Evolutionary conservation across 208 protist genomes (phyloP).

Genomic region (Vickermania ingenoplastis): DNA sequence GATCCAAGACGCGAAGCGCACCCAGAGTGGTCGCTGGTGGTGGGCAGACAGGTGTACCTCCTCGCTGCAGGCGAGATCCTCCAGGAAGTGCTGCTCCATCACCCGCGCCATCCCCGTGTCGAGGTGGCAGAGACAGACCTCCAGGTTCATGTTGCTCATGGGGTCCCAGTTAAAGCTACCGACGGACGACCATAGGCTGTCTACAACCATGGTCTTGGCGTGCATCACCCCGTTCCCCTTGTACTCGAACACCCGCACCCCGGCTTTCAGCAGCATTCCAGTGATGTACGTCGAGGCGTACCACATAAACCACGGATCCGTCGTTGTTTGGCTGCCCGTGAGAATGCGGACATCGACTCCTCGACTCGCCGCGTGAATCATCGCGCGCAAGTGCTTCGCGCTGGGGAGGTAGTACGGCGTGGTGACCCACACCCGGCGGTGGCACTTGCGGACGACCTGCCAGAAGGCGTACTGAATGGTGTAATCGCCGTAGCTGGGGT

Average conservation of each 20-base stretch:
- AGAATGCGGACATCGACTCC: conserved; percentile 89
- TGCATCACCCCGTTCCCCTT: conserved; percentile 83
- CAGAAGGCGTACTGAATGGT: conserved; percentile 86
- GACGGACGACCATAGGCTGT: conserved; percentile 85
- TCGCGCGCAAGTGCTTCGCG: conserved; percentile 58
- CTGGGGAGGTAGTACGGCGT: conserved; percentile 90
- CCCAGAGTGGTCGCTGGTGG: conserved; percentile 45
- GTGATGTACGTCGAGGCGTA: conserved; percentile 84
- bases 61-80: conserved; percentile 46
- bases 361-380: conserved; percentile 62
- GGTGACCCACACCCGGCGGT: conserved; percentile 81
- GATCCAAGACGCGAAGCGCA: conserved; percentile 68
- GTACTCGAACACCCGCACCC: conserved; percentile 88
- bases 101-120: conserved; percentile 45
- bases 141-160: conserved; percentile 89
- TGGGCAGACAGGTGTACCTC: conserved; percentile 62
- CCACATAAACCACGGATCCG: conserved; percentile 90
- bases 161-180: conserved; percentile 91
- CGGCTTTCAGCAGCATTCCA: conserved; percentile 50
- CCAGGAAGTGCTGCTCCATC: conserved; percentile 84
- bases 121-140: conserved; percentile 78
- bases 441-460: conserved; percentile 71
- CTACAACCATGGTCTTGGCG: conserved; percentile 88
- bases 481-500: conserved; percentile 78
- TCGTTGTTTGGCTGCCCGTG: conserved; percentile 69